A percentile compares a stretch with the other conserved stretches of the same genome.
Evolutionary conservation across 106 monocot species (phyloP).

Genomic region (Chionographis japonica): DNA sequence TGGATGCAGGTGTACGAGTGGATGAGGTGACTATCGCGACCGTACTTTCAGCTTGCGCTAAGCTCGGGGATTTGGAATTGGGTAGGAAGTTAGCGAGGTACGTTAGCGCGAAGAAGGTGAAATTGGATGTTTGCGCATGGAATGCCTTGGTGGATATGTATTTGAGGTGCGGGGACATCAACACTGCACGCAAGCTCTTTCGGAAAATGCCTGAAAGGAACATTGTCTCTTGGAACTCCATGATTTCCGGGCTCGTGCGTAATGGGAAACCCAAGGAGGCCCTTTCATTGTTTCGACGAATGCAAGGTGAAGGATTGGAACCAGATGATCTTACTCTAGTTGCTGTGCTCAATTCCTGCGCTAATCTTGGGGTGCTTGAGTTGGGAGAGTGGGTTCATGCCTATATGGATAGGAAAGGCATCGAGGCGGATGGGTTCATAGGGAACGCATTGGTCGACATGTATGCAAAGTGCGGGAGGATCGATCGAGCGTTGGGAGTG

Average conservation of each 20-base stretch:
- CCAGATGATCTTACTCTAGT: background rate
- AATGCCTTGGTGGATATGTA: background rate
- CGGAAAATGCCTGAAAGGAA: background rate
- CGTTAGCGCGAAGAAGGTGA: background rate
- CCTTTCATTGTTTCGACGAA: background rate
- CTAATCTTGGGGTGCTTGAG: background rate
- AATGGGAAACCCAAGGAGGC: background rate
- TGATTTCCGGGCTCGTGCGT: background rate
- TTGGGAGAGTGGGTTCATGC: background rate
- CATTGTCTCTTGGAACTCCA: background rate
- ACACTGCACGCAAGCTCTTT: background rate
- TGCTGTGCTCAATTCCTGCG: background rate
- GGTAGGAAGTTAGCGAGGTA: background rate
- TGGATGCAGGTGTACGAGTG: background rate
- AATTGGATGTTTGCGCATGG: background rate
- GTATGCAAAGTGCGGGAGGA: slow-evolving; percentile 2
- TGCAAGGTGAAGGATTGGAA: background rate
- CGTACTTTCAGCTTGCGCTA: background rate
- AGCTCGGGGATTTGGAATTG: background rate
- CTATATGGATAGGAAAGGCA: background rate
- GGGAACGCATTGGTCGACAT: background rate
- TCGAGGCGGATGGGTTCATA: background rate
- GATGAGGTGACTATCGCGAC: background rate
- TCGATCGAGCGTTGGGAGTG: background rate
- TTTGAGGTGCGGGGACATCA: background rate